phyloP scores from a whole-genome alignment of 257 asterid genomes.

The Ajuga chamaepitys region DNA sequence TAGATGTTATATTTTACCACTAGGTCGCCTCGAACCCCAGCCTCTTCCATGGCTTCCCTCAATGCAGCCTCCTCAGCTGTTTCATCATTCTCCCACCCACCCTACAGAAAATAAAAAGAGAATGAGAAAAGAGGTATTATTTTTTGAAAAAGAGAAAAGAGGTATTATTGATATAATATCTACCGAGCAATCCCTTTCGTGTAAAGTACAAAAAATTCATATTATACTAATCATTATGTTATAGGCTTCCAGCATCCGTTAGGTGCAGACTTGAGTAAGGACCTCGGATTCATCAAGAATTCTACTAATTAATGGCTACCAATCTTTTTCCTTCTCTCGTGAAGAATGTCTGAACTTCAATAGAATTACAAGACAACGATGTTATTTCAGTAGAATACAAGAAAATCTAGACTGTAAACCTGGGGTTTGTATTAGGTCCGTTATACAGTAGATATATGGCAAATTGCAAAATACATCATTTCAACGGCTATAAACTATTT shows the following conservation, averaged over 20 bases:
- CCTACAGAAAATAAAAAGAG: constrained; percentile 34
- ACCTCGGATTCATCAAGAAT: neutral
- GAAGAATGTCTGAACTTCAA: neutral
- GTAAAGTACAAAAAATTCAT: neutral
- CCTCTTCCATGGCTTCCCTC: constrained; percentile 92
- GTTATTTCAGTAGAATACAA: neutral
- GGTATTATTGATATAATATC: neutral
- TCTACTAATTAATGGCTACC: neutral
- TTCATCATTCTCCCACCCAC: constrained; percentile 99
- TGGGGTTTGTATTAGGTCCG: neutral
- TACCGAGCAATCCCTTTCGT: neutral
- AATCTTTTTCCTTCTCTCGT: neutral
- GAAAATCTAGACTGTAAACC: neutral
- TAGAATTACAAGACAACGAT: neutral
- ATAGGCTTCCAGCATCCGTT: neutral
- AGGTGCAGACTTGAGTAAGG: neutral
- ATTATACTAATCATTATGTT: neutral
- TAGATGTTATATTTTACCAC: constrained; percentile 39
- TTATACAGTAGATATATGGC: neutral
- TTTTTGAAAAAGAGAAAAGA: too few relatives aligned
- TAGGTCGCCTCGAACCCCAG: constrained; percentile 90
- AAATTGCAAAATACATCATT: neutral
- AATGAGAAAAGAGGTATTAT: neutral
- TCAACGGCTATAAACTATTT: neutral
- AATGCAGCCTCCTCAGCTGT: constrained; percentile 84